Percentiles rank a stretch among this genome's conserved stretches.
Conservation (phyloP, 257 asterid species). For the Ligustrum vulgare region DNA sequence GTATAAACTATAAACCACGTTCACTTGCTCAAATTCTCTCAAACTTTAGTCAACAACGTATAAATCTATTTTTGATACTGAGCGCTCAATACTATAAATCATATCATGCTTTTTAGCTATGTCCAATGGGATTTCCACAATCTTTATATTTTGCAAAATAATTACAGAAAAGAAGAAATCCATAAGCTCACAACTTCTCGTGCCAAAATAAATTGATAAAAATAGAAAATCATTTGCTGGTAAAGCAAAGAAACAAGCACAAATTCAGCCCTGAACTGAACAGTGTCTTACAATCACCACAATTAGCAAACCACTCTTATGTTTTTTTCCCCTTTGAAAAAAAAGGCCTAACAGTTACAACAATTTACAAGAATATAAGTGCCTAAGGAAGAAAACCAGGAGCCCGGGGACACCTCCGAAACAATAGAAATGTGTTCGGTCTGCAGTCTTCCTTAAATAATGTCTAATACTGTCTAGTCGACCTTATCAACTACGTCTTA, state of each 20-base stretch:
- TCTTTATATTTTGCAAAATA: background rate
- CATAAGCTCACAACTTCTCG: conserved; percentile 5
- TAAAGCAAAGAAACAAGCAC: conserved; percentile 43
- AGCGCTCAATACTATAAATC: too few relatives aligned
- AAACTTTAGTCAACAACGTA: too few relatives aligned
- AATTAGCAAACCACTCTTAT: conserved; percentile 38
- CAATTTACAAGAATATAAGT: conserved; percentile 53
- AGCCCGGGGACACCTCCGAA: conserved; percentile 19
- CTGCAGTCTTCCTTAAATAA: background rate
- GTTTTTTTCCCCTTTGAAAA: conserved; percentile 23
- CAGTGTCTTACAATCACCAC: conserved; percentile 35
- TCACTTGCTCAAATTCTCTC: too few relatives aligned
- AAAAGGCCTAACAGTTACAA: conserved; percentile 30
- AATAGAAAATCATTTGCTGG: conserved; percentile 36
- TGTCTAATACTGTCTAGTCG: background rate
- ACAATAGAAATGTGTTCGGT: background rate
- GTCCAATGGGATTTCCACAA: background rate
- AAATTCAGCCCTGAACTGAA: conserved; percentile 78
- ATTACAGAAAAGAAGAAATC: conserved; percentile 15
- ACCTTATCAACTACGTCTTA: background rate
- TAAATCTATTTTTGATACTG: too few relatives aligned
- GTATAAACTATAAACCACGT: too few relatives aligned
- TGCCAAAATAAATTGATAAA: conserved; percentile 18
- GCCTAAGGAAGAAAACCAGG: conserved; percentile 7
- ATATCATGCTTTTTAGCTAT: too few relatives aligned